Base-by-base conservation (phyloP, 2,329 filamentous ascomycete species). In the Penicillium hesseltinei region DNA sequence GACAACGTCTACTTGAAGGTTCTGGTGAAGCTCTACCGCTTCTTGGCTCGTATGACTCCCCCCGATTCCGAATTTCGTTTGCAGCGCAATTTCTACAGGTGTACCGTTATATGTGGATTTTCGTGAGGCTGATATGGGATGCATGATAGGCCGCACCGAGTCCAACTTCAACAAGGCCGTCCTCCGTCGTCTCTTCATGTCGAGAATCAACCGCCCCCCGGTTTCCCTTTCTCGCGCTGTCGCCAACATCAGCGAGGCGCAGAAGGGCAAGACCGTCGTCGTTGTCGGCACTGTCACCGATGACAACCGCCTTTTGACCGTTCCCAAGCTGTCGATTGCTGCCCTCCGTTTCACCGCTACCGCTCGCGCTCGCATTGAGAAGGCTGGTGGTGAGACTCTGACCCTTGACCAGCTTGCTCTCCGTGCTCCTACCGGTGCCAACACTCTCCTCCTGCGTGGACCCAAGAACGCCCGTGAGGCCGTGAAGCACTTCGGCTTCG, bases 391-490 rank as follows among this genome's bases (percentile, higher is more conserved):
- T 80, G 92, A 97, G 85, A 87, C 86, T 76, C 83, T 97, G 79
- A 99, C 94, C 71, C 86, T 99, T 74, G 94, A 99, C 78, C 93
- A 99, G 86, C 88, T 99, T 71, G 94, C 94, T 70, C 88, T 96
- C 75, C 89, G 93, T 77, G 88, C 92, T 72, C 94, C 94, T 68
- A 99, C 93, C 70, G 94, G 94, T 75, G 88, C 88, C 83, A 97
- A 97, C 88, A 97, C 94, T 68, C 85, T 99, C 72, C 88, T 97
- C 74, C 89, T 99, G 78, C 91, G 94, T 80, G 94, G 94, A 67
- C 92, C 94, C 80, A 99, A 97, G 91, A 97, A 97, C 83, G 80
- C 91, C 72, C 89, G 94, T 78, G 94, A 99, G 88, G 91, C 94
- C 65, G 84, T 97, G 80, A 97, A 96, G 90, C 95, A 99, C 85